Percentiles rank a stretch among this genome's conserved stretches.
These are phyloP conservation scores for Primulina huaijiensis DNA, from an alignment of 257 asterid species.

Conservation along the genomic window DNA sequence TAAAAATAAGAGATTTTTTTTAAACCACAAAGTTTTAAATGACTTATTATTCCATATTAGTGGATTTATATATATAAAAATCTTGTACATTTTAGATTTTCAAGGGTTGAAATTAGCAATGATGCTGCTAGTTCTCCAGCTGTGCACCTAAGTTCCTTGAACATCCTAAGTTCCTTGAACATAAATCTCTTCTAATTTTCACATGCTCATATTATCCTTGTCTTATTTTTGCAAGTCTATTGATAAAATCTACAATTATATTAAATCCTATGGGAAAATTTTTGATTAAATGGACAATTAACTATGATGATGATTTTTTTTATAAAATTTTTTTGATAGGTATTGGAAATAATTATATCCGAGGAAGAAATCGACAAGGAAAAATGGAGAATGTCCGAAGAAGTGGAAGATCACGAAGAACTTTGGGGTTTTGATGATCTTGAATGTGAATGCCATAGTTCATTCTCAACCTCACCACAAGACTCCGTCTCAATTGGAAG, in stretches of 20 bases:
- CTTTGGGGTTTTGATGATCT: conserved; percentile 94
- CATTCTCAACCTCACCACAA: conserved; percentile 52
- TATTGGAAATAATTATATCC: conserved; percentile 49
- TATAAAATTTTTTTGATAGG: conserved; percentile 32
- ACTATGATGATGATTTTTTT: not conserved
- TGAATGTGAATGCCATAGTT: conserved; percentile 65
- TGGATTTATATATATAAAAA: too few relatives aligned
- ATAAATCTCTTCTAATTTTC: not conserved
- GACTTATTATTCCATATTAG: too few relatives aligned
- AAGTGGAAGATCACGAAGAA: conserved; percentile 64
- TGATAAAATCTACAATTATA: conserved; percentile 20
- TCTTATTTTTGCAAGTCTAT: not conserved
- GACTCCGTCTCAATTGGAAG: conserved; percentile 50
- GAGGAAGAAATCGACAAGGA: conserved; percentile 57
- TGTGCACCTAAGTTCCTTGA: too few relatives aligned
- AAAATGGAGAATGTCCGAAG: conserved; percentile 74
- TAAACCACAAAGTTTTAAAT: too few relatives aligned
- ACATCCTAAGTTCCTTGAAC: too few relatives aligned
- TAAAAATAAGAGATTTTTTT: too few relatives aligned
- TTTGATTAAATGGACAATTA: not conserved
- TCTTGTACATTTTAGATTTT: too few relatives aligned
- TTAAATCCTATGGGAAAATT: conserved; percentile 8
- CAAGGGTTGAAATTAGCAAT: too few relatives aligned
- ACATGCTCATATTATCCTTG: conserved; percentile 3
- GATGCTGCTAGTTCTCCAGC: too few relatives aligned